A percentile compares a stretch with the other conserved stretches of the same genome.
Evolutionary conservation across 495 filamentous ascomycete species (phyloP).

Genomic region (Rostrohypoxylon terebratum): DNA sequence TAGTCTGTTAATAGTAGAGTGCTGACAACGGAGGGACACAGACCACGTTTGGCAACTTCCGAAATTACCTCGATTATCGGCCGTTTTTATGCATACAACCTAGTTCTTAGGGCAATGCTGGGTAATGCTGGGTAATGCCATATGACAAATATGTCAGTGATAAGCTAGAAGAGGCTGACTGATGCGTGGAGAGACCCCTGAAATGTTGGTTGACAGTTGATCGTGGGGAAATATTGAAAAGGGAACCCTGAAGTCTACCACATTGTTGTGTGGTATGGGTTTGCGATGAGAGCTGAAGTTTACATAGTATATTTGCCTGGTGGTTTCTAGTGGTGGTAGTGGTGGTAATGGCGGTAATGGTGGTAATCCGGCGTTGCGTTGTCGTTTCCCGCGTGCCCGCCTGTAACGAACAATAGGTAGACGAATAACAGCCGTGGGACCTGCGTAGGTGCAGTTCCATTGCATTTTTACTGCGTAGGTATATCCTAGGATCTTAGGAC

Average conservation of each 20-base stretch:
- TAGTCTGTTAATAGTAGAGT: slow-evolving; percentile 2
- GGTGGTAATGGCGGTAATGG: neutral
- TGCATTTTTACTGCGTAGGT: slow-evolving; percentile 38
- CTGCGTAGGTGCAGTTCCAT: slow-evolving; percentile 45
- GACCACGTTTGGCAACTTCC: slow-evolving; percentile 37
- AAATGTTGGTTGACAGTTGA: slow-evolving; percentile 29
- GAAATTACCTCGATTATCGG: slow-evolving; percentile 44
- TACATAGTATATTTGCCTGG: neutral
- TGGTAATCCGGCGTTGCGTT: neutral
- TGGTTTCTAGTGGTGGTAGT: too few relatives aligned
- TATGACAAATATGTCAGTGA: slow-evolving; percentile 33
- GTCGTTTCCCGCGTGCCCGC: neutral
- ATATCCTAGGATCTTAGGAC: too few relatives aligned
- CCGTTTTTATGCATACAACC: slow-evolving; percentile 20
- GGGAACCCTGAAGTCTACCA: slow-evolving; percentile 16
- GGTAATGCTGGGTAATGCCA: slow-evolving; percentile 5
- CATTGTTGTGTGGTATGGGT: neutral
- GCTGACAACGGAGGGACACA: slow-evolving; percentile 25
- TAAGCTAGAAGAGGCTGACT: slow-evolving; percentile 29
- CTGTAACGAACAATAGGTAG: neutral
- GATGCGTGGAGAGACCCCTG: slow-evolving; percentile 26
- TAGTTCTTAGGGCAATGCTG: slow-evolving; percentile 23
- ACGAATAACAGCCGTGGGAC: slow-evolving; percentile 29
- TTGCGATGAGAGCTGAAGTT: neutral
- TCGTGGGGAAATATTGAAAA: slow-evolving; percentile 35